Evolutionary conservation across 2,329 filamentous ascomycete species (phyloP).

Genomic region (Neonectria coccinea): DNA sequence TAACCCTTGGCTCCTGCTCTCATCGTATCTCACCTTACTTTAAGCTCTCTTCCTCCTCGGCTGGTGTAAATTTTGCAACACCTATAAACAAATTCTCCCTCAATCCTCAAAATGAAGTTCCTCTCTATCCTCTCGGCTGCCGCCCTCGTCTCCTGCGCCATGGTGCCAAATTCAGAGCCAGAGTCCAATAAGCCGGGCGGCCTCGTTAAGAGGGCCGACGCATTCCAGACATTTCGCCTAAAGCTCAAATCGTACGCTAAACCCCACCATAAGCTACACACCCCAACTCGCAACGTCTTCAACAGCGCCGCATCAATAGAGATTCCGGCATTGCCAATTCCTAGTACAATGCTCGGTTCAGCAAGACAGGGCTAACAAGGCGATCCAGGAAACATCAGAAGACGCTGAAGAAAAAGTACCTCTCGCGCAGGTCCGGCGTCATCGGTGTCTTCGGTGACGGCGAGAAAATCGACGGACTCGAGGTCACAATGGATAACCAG

Average conservation of each 20-base stretch:
- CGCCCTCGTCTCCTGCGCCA: conserved; percentile 11
- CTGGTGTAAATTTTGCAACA: background rate
- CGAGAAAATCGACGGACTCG: background rate
- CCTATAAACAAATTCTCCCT: background rate
- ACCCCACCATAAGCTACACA: background rate
- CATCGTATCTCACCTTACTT: too few relatives aligned
- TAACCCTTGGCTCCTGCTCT: background rate
- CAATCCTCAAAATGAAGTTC: conserved; percentile 25
- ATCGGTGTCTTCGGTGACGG: conserved; percentile 21
- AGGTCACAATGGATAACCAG: conserved; percentile 6
- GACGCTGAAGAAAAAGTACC: conserved; percentile 20
- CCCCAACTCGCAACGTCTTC: background rate
- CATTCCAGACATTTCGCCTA: conserved; percentile 9
- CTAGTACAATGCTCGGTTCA: background rate
- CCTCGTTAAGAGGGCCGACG: background rate
- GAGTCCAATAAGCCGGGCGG: background rate
- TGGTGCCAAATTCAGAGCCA: background rate
- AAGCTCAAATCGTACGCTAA: conserved; percentile 24
- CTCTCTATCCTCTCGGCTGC: conserved; percentile 17
- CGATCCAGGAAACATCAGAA: background rate
- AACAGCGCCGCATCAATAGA: background rate
- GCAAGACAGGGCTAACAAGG: conserved; percentile 6
- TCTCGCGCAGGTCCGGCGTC: background rate
- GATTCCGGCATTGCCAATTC: background rate
- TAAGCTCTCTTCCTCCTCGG: background rate